Evolutionary conservation across 805 yeast genomes (phyloP), one percentile per base, ranked within the genome.

Genomic region (Cyberlindnera veronae): DNA sequence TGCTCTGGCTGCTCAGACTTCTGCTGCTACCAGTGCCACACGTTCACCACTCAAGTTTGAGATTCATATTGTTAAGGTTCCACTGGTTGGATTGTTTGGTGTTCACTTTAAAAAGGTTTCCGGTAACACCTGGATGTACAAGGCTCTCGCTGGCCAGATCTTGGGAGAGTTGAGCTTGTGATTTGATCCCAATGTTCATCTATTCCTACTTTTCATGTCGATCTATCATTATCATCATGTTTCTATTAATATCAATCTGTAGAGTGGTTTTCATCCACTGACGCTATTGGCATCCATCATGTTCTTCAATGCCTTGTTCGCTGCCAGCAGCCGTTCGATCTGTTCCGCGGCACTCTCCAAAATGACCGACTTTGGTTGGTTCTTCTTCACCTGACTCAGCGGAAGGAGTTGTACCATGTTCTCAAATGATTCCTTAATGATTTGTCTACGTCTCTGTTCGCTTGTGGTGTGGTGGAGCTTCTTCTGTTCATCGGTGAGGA

Each of bases 81-180:
- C 96, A 33, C 72, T 90, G 50, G 84, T 90, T 39, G 88, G 95
- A 5, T 69, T 91, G 44, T 89, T 84, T 50, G 98, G 98, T 63
- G 90, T 90, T 34, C 97, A 91, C 61, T 89, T 90, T 69, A 91
- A 91, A 71, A 90, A 90, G 60, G 74, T 90, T 22, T 74, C 85
- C 42, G 98, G 98, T 55, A 89, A 91, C 60, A 87, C 96, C 2
- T 90, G 97, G 97, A 77, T 84, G 66, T 90, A 90, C 66, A 90
- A 91, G 68, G 81, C 89, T 9, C 69, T 90, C 57, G 97, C 97
- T 2, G 81, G 91, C 39, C 87, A 81, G 60, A 84, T 90, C 36
- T 74, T 90, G 49, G 47, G 47, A 31, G 61, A 57, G 27, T 44
- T 57, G 47, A 55, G 55, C 36, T 41, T 57, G 31, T 57, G 41